Conservation (phyloP, 2,329 filamentous ascomycete species). For the Juglanconis juglandina region DNA sequence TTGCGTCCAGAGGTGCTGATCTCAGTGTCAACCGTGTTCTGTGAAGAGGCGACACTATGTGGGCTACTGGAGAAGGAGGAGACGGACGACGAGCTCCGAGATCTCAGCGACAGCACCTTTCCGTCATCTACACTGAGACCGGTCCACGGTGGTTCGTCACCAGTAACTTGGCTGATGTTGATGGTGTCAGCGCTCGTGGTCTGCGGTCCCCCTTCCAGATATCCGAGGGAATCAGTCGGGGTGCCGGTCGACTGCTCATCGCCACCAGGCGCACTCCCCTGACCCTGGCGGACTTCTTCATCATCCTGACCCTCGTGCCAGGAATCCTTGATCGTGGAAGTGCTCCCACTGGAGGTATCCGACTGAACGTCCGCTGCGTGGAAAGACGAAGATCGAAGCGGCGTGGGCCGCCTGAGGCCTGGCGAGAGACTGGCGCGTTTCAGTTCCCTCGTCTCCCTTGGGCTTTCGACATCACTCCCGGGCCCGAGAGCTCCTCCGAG, state of each 20-base stretch:
- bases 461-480: background rate
- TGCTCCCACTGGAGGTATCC: background rate
- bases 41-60: conserved; percentile 42
- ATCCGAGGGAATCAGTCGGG: conserved; percentile 39
- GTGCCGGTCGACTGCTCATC: conserved; percentile 21
- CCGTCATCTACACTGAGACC: background rate
- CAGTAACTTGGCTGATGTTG: conserved; percentile 29
- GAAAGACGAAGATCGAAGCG: background rate
- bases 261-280: background rate
- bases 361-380: background rate
- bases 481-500: background rate
- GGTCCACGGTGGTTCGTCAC: background rate
- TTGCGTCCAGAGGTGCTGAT: conserved; percentile 41
- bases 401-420: background rate
- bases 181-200: conserved; percentile 35
- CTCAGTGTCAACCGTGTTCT: conserved; percentile 39
- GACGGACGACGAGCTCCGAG: conserved; percentile 34
- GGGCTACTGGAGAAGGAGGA: conserved; percentile 46
- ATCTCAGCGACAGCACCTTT: conserved; percentile 26
- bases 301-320: background rate
- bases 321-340: background rate
- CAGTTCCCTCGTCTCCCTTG: background rate
- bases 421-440: background rate
- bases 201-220: conserved; percentile 58
- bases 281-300: background rate